These are phyloP conservation scores for Cladosporium sp. DNA, from an alignment of 2,329 filamentous ascomycete species.

Conservation along the genomic window DNA sequence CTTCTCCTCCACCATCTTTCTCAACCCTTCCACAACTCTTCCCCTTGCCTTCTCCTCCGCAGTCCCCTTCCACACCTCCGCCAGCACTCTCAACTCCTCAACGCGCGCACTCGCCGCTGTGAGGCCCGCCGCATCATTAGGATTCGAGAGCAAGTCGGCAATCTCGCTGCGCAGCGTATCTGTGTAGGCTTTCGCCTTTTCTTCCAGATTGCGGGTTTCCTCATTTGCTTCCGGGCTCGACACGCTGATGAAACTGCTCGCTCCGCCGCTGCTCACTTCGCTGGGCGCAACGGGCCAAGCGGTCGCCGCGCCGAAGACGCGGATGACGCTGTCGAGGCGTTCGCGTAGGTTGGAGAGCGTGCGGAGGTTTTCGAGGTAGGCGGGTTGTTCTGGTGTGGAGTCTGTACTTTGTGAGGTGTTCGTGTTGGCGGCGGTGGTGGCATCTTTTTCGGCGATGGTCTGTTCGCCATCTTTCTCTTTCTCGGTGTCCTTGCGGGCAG, in stretches of 20 bases:
- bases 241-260: slow-evolving; percentile 76
- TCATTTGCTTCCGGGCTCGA: slow-evolving; percentile 66
- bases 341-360: slow-evolving; percentile 77
- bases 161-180: slow-evolving; percentile 69
- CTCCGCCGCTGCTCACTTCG: slow-evolving; percentile 75
- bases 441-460: not conserved
- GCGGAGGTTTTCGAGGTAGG: slow-evolving; percentile 71
- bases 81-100: slow-evolving; percentile 71
- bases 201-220: slow-evolving; percentile 66
- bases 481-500: slow-evolving; percentile 21
- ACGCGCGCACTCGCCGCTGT: slow-evolving; percentile 71
- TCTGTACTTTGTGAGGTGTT: slow-evolving; percentile 26
- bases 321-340: slow-evolving; percentile 84
- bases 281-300: slow-evolving; percentile 89
- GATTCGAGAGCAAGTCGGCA: slow-evolving; percentile 57
- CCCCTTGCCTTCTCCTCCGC: slow-evolving; percentile 83
- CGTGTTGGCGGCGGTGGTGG: slow-evolving; percentile 26
- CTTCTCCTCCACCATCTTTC: slow-evolving; percentile 76
- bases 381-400: too few relatives aligned
- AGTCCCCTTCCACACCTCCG: slow-evolving; percentile 89
- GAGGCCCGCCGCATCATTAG: slow-evolving; percentile 57
- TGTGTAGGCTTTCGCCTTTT: slow-evolving; percentile 83
- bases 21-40: slow-evolving; percentile 77
- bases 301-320: slow-evolving; percentile 92
- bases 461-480: slow-evolving; percentile 7